Conservation (phyloP, 257 asterid genomes). For the Nemophila menziesii region DNA sequence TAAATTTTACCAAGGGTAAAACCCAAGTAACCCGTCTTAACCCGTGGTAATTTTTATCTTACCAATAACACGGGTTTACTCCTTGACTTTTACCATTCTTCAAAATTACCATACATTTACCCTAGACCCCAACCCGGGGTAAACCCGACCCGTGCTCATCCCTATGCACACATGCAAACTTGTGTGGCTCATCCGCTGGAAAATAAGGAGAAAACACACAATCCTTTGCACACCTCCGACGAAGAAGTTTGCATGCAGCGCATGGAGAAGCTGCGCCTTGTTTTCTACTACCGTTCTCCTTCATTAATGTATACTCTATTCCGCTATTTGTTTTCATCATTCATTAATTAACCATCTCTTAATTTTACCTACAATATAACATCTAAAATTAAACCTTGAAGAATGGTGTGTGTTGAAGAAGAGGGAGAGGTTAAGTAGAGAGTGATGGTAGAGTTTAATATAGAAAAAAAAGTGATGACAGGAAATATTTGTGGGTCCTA, state of each 20-base stretch:
- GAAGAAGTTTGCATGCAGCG: slow-evolving; percentile 78
- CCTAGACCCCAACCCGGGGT: no score
- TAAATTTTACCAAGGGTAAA: no score
- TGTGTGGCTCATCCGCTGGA: slow-evolving; percentile 86
- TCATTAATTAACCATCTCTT: background rate
- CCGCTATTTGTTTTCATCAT: slow-evolving; percentile 5
- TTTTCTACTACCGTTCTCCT: slow-evolving; percentile 48
- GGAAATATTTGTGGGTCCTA: no score
- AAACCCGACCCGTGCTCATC: no score
- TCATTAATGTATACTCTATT: slow-evolving; percentile 15
- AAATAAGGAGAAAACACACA: slow-evolving; percentile 75
- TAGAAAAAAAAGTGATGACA: slow-evolving; percentile 22
- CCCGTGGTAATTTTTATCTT: no score
- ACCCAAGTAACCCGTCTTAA: no score
- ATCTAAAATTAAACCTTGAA: slow-evolving; percentile 9
- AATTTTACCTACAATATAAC: slow-evolving; percentile 4
- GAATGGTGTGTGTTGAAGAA: slow-evolving; percentile 11
- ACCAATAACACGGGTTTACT: no score
- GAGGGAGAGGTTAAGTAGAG: slow-evolving; percentile 1
- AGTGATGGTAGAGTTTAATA: slow-evolving; percentile 17
- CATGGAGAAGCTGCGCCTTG: slow-evolving; percentile 63
- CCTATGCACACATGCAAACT: no score
- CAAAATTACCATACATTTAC: no score
- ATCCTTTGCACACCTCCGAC: slow-evolving; percentile 72
- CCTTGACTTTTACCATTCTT: no score